phyloP scores from a whole-genome alignment of 1,284 basidiomycete species.

The Schizopora paradoxa region DNA sequence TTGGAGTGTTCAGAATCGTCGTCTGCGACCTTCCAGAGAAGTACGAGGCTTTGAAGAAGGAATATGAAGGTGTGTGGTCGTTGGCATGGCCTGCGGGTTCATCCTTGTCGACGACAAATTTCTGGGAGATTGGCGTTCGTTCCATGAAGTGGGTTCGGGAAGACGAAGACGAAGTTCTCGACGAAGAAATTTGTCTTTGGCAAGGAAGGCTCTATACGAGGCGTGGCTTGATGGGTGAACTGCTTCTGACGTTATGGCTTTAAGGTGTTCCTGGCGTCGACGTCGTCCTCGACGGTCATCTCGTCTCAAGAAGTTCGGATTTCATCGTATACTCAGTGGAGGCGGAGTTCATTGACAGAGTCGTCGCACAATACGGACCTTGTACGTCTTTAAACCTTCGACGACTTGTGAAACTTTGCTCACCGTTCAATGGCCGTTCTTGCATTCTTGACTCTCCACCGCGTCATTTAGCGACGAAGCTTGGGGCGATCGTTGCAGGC shows the following conservation, averaged over 20 bases:
- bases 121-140: too few species aligned
- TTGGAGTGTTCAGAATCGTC: conserved; percentile 56
- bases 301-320: conserved; percentile 80
- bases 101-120: too few species aligned
- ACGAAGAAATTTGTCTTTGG: too few species aligned
- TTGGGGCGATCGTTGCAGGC: conserved; percentile 88
- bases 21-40: conserved; percentile 88
- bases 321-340: conserved; percentile 94
- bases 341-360: conserved; percentile 81
- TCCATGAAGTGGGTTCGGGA: too few species aligned
- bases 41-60: conserved; percentile 58
- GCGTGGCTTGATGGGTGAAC: too few species aligned
- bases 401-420: not conserved
- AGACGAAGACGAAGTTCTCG: too few species aligned
- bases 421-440: conserved; percentile 1
- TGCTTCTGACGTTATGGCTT: conserved; percentile 14
- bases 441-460: conserved; percentile 3
- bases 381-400: conserved; percentile 46
- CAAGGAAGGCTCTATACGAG: too few species aligned
- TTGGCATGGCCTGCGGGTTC: too few species aligned
- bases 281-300: conserved; percentile 75
- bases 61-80: conserved; percentile 53
- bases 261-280: conserved; percentile 52
- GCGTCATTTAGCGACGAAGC: conserved; percentile 70
- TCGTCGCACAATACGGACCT: conserved; percentile 87